These are phyloP conservation scores for Kodamaea anthophila DNA, from an alignment of 1,139 yeast genomes.

Conservation along the genomic window DNA sequence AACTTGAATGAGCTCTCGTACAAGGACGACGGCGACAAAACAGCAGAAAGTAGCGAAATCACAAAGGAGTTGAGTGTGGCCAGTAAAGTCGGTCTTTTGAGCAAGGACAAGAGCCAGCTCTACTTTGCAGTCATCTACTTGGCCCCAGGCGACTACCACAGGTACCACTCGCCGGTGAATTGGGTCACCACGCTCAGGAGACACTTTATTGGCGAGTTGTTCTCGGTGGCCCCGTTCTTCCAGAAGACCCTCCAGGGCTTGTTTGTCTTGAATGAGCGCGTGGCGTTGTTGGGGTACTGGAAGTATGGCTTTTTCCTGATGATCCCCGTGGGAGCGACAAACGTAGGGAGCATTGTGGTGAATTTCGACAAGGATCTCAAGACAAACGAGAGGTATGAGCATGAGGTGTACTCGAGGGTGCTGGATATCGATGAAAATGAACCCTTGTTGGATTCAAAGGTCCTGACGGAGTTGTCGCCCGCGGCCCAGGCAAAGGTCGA, in stretches of 20 bases:
- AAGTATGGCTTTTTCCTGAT: slow-evolving; percentile 94
- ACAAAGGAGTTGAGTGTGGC: slow-evolving; percentile 37
- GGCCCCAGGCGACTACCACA: slow-evolving; percentile 98
- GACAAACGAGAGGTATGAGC: slow-evolving; percentile 71
- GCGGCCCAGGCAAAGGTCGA: slow-evolving; percentile 11
- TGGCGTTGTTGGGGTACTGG: slow-evolving; percentile 93
- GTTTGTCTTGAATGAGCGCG: slow-evolving; percentile 91
- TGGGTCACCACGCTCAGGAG: slow-evolving; percentile 95
- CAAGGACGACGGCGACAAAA: slow-evolving; percentile 56
- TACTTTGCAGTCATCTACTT: slow-evolving; percentile 89
- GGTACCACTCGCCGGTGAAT: slow-evolving; percentile 92
- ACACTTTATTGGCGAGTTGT: slow-evolving; percentile 93
- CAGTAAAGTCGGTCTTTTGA: slow-evolving; percentile 22
- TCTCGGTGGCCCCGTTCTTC: slow-evolving; percentile 95
- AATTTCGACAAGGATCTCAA: slow-evolving; percentile 88
- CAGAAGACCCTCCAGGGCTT: slow-evolving; percentile 81
- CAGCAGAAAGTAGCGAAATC: slow-evolving; percentile 28
- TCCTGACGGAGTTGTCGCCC: slow-evolving; percentile 2
- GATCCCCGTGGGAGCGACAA: slow-evolving; percentile 99
- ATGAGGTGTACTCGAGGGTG: slow-evolving; percentile 34
- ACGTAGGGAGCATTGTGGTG: slow-evolving; percentile 90
- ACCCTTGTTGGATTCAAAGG: slow-evolving; percentile 21
- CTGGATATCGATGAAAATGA: slow-evolving; percentile 19
- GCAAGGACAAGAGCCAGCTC: slow-evolving; percentile 24
- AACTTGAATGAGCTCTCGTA: slow-evolving; percentile 44